Evolutionary conservation across 2,329 filamentous ascomycete genomes (phyloP), one percentile per base, ranked within the genome.

Genomic region (Talaromyces pinophilus): DNA sequence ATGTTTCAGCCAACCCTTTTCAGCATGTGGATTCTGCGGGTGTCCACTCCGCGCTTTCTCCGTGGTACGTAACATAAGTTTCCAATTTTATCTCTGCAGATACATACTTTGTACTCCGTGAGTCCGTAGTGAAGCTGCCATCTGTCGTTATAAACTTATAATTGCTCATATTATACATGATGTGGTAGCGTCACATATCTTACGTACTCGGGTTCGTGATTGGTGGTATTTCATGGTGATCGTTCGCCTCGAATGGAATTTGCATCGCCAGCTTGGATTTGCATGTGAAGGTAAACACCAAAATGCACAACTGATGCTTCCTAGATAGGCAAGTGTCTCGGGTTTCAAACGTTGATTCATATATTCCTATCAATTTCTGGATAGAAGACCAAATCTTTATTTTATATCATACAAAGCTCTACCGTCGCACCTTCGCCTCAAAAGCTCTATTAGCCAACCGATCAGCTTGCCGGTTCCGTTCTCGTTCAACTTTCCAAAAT

Each of bases 1-100:
- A 55, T 35, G 52, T 55, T 55, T 55, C 52, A 35, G 50, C 50
- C 50, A 33, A 33, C 50, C 50, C 28, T 54, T 35, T 55, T 35
- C 25, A 52, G 48, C 15, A 17, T 25, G 44, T 48, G 19, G 44
- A 22, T 48, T 15, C 7, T n/a, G 40, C 5, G 15, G n/a, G 40
- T 46, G 44, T 50, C 46, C 25, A 50, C 19, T 52, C 50, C 25
- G 28, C 28, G 30, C 50, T 19, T 52, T 33, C 28, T 33, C 50
- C 50, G 15, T 54, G 19, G 50, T 19, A 19, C 19, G 19, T 33
- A 55, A 55, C 50, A 13, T 15, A 17, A 30, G 1, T 50, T 54
- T 33, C 50, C 50, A 50, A 50, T 7, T 50, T 28, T 52, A 52
- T 30, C 25, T 28, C 48, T 30, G 25, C 48, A 52, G 25, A 28